phyloP scores from a whole-genome alignment of 163 green algal species.

The Volvox carteri region DNA sequence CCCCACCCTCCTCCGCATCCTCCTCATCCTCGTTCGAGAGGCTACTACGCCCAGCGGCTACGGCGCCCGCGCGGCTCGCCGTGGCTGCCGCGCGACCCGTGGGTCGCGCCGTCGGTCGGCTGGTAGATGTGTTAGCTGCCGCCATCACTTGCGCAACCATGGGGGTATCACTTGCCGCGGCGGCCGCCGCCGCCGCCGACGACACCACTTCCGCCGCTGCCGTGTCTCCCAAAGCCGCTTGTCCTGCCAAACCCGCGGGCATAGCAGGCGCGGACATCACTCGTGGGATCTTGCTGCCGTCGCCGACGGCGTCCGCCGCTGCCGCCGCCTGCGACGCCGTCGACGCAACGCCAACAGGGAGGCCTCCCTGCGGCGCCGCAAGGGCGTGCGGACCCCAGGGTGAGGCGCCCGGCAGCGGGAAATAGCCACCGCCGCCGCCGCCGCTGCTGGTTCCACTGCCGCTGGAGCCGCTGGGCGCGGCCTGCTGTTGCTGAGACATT shows the following conservation, averaged over 20 bases:
- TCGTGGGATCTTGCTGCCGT: neutral
- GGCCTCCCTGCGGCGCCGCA: neutral
- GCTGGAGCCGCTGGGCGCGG: neutral
- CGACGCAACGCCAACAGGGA: neutral
- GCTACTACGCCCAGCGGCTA: neutral
- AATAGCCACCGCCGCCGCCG: neutral
- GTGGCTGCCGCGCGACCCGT: neutral
- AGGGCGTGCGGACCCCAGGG: neutral
- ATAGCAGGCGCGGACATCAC: conserved; percentile 38
- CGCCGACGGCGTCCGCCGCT: neutral
- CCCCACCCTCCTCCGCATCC: neutral
- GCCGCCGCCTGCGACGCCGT: neutral
- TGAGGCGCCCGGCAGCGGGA: neutral
- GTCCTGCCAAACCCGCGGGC: neutral
- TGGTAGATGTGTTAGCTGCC: neutral
- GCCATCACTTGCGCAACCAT: neutral
- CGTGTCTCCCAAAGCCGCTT: neutral
- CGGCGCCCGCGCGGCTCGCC: neutral
- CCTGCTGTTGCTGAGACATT: neutral
- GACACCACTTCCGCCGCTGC: neutral
- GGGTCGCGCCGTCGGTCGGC: neutral
- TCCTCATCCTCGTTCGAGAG: neutral
- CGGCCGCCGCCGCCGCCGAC: neutral
- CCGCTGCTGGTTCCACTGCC: neutral
- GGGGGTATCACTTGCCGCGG: neutral